A percentile compares a stretch with the other conserved stretches of the same genome.
Evolutionary conservation across 192 early-diverging fungal species (phyloP).

Genomic region (Entomortierella beljakovae): DNA sequence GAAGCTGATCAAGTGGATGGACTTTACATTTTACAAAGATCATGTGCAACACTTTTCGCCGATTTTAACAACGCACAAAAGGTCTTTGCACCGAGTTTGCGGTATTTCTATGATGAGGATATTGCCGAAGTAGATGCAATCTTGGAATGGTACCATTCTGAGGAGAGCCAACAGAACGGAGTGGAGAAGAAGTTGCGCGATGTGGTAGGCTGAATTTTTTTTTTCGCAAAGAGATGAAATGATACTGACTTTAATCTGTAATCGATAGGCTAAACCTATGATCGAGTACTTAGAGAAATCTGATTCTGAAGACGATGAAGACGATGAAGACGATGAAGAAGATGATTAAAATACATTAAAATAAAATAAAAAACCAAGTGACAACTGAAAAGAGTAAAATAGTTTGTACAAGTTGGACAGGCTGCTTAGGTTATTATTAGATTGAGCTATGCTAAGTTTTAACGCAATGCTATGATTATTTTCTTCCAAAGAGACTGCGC

Average conservation of each 20-base stretch:
- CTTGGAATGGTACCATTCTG: conserved; percentile 76
- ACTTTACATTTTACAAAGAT: conserved; percentile 59
- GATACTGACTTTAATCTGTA: background rate
- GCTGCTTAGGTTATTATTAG: too few species aligned
- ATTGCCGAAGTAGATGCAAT: conserved; percentile 87
- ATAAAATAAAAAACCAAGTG: background rate
- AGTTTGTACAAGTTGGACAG: too few species aligned
- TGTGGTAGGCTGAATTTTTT: conserved; percentile 49
- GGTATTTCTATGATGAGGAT: conserved; percentile 81
- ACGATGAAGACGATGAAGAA: conserved; percentile 22
- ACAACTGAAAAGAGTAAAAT: background rate
- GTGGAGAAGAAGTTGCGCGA: conserved; percentile 63
- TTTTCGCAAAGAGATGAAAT: background rate
- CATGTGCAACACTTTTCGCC: background rate
- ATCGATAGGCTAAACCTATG: conserved; percentile 36
- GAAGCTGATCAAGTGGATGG: conserved; percentile 83
- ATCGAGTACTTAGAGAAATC: conserved; percentile 38
- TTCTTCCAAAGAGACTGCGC: conserved; percentile 30
- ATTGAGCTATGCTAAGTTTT: too few species aligned
- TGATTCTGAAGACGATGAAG: conserved; percentile 38
- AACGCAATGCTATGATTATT: too few species aligned
- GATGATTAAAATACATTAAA: background rate
- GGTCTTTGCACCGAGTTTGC: conserved; percentile 71
- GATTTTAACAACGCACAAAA: conserved; percentile 44
- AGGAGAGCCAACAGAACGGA: conserved; percentile 56